phyloP scores from a whole-genome alignment of 495 filamentous ascomycete species.

The Podospora didyma region DNA sequence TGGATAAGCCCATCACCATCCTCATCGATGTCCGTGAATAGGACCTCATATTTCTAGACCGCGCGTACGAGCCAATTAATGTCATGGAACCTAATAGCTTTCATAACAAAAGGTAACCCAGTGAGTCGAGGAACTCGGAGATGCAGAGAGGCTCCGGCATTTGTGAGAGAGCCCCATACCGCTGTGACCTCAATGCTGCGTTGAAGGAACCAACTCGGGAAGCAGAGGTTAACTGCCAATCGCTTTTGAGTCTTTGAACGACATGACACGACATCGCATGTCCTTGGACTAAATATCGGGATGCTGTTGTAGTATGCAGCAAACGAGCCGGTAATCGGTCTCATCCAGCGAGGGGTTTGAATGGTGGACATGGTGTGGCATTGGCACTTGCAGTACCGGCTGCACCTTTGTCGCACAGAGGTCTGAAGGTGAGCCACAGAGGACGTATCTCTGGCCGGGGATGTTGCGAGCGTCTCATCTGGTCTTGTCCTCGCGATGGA shows the following conservation, averaged over 20 bases:
- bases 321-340: background rate
- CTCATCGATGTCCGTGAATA: background rate
- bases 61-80: background rate
- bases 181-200: background rate
- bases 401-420: background rate
- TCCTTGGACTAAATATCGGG: background rate
- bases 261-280: background rate
- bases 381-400: background rate
- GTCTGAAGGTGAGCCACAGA: background rate
- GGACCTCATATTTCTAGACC: background rate
- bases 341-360: background rate
- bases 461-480: background rate
- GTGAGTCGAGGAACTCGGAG: conserved; percentile 2
- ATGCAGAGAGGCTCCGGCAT: conserved; percentile 4
- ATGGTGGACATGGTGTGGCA: background rate
- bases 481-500: background rate
- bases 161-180: conserved; percentile 1
- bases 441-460: background rate
- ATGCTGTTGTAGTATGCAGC: background rate
- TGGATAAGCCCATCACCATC: background rate
- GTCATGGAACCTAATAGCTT: background rate
- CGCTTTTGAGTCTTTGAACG: background rate
- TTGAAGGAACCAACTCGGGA: conserved; percentile 2
- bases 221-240: background rate
- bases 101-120: background rate